Evolutionary conservation across 2,329 filamentous ascomycete genomes (phyloP).

Genomic region (Beauveria scarabaeidicola): DNA sequence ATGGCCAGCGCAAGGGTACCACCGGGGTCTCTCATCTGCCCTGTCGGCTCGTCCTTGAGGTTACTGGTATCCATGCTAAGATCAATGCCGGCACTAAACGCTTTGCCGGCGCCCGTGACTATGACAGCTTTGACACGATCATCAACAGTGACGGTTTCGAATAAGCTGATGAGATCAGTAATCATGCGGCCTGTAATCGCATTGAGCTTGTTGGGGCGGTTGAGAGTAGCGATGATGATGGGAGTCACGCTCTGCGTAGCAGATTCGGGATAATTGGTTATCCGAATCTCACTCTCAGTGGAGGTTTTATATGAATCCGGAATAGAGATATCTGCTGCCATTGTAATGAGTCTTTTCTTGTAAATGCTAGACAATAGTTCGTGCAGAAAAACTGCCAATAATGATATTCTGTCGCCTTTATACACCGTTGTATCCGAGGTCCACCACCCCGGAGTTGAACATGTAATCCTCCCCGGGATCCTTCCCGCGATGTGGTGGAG

Average conservation of each 20-base stretch:
- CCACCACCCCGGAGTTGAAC: neutral
- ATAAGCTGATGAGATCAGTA: conserved; percentile 34
- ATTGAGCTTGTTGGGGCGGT: conserved; percentile 47
- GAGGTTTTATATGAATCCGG: conserved; percentile 1
- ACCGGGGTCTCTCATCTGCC: conserved; percentile 24
- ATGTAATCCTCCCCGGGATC: neutral
- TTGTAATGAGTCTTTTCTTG: neutral
- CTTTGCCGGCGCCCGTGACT: conserved; percentile 49
- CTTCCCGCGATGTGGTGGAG: neutral
- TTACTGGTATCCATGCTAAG: conserved; percentile 23
- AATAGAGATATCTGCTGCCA: neutral
- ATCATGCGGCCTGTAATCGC: conserved; percentile 39
- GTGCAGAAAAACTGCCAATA: neutral
- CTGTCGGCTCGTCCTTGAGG: neutral
- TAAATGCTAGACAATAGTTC: neutral
- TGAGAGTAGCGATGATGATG: conserved; percentile 42
- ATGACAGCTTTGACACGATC: conserved; percentile 48
- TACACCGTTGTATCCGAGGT: neutral
- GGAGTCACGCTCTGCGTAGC: conserved; percentile 12
- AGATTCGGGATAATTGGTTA: conserved; percentile 4
- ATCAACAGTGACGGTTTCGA: conserved; percentile 48
- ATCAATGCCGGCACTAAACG: conserved; percentile 58
- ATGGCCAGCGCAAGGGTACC: conserved; percentile 19
- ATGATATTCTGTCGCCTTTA: neutral
- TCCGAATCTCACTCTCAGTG: neutral